Percentiles rank a stretch among this genome's conserved stretches.
phyloP scores from a whole-genome alignment of 805 yeast species.

The Yamadazyma akitaensis region DNA sequence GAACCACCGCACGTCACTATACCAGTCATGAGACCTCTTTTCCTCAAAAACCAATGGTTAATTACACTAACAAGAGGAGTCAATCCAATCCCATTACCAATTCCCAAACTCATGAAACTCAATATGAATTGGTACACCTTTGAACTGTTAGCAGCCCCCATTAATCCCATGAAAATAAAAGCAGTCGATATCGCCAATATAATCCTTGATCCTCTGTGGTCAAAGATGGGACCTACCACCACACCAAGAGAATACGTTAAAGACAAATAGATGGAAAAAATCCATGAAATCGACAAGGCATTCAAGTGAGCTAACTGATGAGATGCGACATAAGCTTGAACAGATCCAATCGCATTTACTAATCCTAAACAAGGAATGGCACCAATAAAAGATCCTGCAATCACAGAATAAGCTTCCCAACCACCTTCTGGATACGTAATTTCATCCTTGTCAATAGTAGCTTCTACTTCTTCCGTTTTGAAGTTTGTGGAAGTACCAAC shows the following conservation, averaged over 20 bases:
- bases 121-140: conserved; percentile 59
- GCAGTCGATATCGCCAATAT: conserved; percentile 43
- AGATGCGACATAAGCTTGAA: conserved; percentile 55
- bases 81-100: conserved; percentile 57
- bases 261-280: conserved; percentile 55
- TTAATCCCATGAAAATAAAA: conserved; percentile 45
- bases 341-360: conserved; percentile 57
- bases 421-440: conserved; percentile 57
- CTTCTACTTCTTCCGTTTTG: neutral
- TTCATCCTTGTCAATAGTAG: conserved; percentile 11
- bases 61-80: conserved; percentile 60
- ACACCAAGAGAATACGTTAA: conserved; percentile 48
- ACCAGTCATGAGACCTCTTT: conserved; percentile 57
- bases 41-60: conserved; percentile 62
- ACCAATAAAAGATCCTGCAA: conserved; percentile 58
- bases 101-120: conserved; percentile 53
- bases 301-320: conserved; percentile 49
- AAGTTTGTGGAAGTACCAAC: neutral
- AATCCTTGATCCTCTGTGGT: conserved; percentile 51
- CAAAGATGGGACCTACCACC: conserved; percentile 60
- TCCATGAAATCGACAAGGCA: conserved; percentile 57
- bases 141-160: conserved; percentile 55
- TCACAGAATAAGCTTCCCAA: conserved; percentile 49
- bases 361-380: conserved; percentile 53
- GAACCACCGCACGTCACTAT: conserved; percentile 66